These are phyloP conservation scores for Mycena filopes DNA, from an alignment of 768 basidiomycete genomes.

Conservation along the genomic window DNA sequence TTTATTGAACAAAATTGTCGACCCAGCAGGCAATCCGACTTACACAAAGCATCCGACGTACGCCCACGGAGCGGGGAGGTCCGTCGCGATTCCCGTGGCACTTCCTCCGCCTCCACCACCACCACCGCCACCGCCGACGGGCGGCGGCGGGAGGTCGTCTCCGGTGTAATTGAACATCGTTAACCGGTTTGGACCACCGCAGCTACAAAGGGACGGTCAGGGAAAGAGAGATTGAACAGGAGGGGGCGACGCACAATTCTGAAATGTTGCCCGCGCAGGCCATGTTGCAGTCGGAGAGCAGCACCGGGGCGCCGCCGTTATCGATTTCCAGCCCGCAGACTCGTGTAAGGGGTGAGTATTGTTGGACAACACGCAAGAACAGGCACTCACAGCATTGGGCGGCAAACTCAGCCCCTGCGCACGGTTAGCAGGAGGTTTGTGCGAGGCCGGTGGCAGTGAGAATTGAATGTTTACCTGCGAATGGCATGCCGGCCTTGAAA, in stretches of 20 bases:
- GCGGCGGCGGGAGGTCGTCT: constrained; percentile 54
- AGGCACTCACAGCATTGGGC: constrained; percentile 61
- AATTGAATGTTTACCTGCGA: constrained; percentile 32
- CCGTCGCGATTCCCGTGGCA: constrained; percentile 58
- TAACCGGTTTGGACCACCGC: constrained; percentile 77
- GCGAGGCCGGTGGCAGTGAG: constrained; percentile 48
- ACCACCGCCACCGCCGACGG: constrained; percentile 48
- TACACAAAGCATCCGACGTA: constrained; percentile 77
- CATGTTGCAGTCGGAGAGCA: constrained; percentile 73
- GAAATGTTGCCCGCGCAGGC: constrained; percentile 68
- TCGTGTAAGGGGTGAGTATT: constrained; percentile 37
- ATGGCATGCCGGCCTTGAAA: constrained; percentile 56
- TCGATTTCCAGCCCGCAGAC: constrained; percentile 61
- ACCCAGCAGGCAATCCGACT: too few relatives aligned
- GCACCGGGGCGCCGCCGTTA: constrained; percentile 58
- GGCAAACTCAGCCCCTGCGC: constrained; percentile 52
- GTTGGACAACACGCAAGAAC: constrained; percentile 3
- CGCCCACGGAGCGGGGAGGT: constrained; percentile 65
- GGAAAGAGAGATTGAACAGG: neutral
- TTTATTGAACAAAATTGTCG: neutral
- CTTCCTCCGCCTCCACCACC: constrained; percentile 32
- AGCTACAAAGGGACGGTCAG: constrained; percentile 41
- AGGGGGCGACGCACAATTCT: constrained; percentile 53
- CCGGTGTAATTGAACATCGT: constrained; percentile 80
- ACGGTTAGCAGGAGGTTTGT: too few relatives aligned